Percentiles rank a stretch among this genome's conserved stretches.
Evolutionary conservation across 306 rosid genomes (phyloP).

Genomic region (Cicer chorassanicum): DNA sequence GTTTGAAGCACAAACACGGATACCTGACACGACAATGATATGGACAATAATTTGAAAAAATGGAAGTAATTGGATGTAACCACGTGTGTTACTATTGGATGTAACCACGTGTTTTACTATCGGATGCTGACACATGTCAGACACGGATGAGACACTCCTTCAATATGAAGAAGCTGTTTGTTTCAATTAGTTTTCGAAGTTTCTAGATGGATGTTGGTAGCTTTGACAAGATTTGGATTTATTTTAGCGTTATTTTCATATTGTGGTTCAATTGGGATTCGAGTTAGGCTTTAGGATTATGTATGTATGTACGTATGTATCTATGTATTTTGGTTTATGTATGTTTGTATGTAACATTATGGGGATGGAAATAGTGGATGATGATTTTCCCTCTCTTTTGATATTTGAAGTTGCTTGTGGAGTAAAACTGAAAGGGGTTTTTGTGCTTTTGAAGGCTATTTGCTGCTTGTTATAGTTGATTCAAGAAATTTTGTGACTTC

Average conservation of each 20-base stretch:
- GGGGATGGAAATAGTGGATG: background rate
- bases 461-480: background rate
- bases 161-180: background rate
- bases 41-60: no score
- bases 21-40: no score
- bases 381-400: background rate
- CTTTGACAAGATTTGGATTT: slow-evolving; percentile 26
- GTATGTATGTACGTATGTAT: background rate
- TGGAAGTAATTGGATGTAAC: no score
- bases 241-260: background rate
- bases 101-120: no score
- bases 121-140: no score
- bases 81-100: no score
- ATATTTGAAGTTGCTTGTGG: slow-evolving; percentile 19
- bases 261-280: slow-evolving; percentile 26
- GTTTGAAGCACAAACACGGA: no score
- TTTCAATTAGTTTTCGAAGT: slow-evolving; percentile 4
- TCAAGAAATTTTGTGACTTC: background rate
- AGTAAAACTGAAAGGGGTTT: background rate
- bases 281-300: background rate
- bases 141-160: no score
- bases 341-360: background rate
- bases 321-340: no score
- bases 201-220: slow-evolving; percentile 25
- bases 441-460: background rate